These are phyloP conservation scores for Dryadomyces quercus-mongolicae DNA, from an alignment of 2,329 filamentous ascomycete species.

Conservation along the genomic window DNA sequence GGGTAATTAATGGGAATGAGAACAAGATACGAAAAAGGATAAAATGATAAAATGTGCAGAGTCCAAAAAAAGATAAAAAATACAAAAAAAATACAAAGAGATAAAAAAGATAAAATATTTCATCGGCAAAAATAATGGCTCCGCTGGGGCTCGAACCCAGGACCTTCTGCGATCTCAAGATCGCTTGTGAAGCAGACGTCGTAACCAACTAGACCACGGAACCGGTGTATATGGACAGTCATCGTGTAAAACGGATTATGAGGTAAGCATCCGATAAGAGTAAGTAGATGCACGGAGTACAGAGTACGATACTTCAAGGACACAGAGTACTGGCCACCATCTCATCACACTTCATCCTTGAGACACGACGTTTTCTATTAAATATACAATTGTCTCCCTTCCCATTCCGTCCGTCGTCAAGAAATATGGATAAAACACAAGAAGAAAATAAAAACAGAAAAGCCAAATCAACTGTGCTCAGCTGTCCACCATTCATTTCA, in stretches of 20 bases:
- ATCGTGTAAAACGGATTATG: not conserved
- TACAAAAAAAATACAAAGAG: not conserved
- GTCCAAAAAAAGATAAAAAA: not conserved
- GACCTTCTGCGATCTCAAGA: conserved; percentile 13
- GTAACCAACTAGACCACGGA: conserved; percentile 17
- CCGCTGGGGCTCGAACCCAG: conserved; percentile 16
- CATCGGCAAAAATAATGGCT: conserved; percentile 9
- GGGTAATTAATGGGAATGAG: not conserved
- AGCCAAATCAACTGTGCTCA: not conserved
- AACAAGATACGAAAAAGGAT: not conserved
- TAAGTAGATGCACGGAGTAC: too few relatives aligned
- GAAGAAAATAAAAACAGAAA: not conserved
- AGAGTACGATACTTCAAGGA: too few relatives aligned
- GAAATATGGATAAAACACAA: not conserved
- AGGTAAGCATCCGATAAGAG: not conserved
- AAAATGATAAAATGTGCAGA: not conserved
- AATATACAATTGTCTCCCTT: not conserved
- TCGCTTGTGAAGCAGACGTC: conserved; percentile 15
- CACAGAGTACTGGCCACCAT: too few relatives aligned
- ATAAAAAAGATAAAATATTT: not conserved
- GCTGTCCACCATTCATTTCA: not conserved
- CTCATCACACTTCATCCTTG: too few relatives aligned
- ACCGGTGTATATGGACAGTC: conserved; percentile 5
- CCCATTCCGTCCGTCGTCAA: not conserved
- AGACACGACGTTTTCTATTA: not conserved